A percentile compares a stretch with the other conserved stretches of the same genome.
Conservation (phyloP, 495 filamentous ascomycete genomes). For the Aspergillus ostianus region DNA sequence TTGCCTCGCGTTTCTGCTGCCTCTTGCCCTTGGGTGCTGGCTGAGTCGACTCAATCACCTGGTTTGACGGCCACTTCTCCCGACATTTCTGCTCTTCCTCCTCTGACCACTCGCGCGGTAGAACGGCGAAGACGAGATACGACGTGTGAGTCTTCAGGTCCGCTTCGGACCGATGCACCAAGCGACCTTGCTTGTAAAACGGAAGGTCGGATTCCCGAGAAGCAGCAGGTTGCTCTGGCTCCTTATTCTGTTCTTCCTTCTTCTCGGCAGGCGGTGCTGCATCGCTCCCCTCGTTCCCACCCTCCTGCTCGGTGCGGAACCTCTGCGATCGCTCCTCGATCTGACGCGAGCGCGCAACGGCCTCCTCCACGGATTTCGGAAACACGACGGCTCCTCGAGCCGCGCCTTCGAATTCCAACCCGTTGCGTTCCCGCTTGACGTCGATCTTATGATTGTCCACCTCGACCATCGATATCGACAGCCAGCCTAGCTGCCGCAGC, state of each 20-base stretch:
- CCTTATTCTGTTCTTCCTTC: conserved; percentile 14
- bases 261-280: conserved; percentile 23
- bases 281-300: background rate
- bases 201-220: conserved; percentile 16
- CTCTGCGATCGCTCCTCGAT: conserved; percentile 64
- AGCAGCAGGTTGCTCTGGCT: conserved; percentile 10
- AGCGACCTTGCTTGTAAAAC: conserved; percentile 60
- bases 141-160: conserved; percentile 94
- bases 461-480: conserved; percentile 91
- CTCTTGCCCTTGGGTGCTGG: conserved; percentile 46
- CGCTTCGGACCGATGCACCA: conserved; percentile 76
- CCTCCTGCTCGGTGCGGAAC: conserved; percentile 43
- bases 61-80: conserved; percentile 57
- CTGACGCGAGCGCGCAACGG: conserved; percentile 64
- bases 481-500: conserved; percentile 78
- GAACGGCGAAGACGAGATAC: conserved; percentile 88
- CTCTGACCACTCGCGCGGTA: conserved; percentile 80
- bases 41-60: conserved; percentile 25
- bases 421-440: conserved; percentile 77
- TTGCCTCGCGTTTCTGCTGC: conserved; percentile 55
- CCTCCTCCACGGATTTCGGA: conserved; percentile 72
- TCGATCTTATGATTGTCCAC: conserved; percentile 73
- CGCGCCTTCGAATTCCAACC: conserved; percentile 56
- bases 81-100: conserved; percentile 73
- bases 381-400: conserved; percentile 55